Percentiles rank a stretch among this genome's conserved stretches.
Evolutionary conservation across 768 basidiomycete genomes (phyloP).

Genomic region (Suillus hirtellus): DNA sequence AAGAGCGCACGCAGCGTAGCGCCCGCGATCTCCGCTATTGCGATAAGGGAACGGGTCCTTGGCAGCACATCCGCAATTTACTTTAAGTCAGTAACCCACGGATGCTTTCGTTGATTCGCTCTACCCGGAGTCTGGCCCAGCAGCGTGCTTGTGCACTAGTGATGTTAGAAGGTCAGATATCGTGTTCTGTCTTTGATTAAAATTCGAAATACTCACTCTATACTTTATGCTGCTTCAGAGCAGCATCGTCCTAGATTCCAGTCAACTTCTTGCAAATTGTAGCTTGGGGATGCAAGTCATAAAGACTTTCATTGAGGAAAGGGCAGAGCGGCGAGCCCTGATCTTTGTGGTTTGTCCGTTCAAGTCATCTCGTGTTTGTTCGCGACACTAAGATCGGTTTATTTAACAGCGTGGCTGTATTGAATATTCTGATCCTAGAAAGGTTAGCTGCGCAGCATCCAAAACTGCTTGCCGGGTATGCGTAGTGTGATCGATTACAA

Average conservation of each 20-base stretch:
- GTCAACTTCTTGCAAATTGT: slow-evolving; percentile 25
- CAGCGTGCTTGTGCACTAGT: not conserved
- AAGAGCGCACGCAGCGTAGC: not conserved
- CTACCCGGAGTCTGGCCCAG: not conserved
- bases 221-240: slow-evolving; percentile 12
- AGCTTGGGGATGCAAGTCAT: not conserved
- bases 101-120: not conserved
- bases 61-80: too few relatives aligned
- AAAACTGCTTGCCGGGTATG: too few relatives aligned
- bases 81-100: too few relatives aligned
- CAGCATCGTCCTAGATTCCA: slow-evolving; percentile 25
- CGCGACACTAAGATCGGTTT: too few relatives aligned
- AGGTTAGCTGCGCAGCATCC: too few relatives aligned
- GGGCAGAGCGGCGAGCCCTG: not conserved
- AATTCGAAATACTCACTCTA: not conserved
- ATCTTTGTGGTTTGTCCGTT: not conserved
- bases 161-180: not conserved
- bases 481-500: too few relatives aligned
- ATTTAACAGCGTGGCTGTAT: too few relatives aligned
- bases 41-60: too few relatives aligned
- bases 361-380: not conserved
- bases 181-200: not conserved
- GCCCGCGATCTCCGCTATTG: too few relatives aligned
- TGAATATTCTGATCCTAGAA: too few relatives aligned
- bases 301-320: slow-evolving; percentile 9